Conservation (phyloP, 805 yeast genomes). For the Kuraishia hungarica region DNA sequence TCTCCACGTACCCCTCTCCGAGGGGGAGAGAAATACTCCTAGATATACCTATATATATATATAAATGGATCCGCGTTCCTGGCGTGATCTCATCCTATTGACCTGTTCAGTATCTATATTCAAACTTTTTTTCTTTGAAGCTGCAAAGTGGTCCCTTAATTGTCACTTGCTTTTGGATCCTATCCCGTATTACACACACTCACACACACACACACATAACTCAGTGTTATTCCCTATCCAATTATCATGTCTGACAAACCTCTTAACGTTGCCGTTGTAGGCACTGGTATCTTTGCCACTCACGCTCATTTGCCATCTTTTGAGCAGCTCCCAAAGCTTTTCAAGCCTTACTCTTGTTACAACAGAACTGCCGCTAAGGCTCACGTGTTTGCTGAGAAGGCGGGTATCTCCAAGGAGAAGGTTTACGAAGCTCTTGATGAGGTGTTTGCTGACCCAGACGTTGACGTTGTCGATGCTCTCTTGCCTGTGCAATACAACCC, state of each 20-base stretch:
- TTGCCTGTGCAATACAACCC: constrained; percentile 83
- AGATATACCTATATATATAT: too few relatives aligned
- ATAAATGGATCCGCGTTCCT: background rate
- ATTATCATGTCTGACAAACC: constrained; percentile 3
- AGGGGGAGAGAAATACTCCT: background rate
- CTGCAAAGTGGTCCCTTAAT: background rate
- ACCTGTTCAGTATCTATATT: too few relatives aligned
- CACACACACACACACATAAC: too few relatives aligned
- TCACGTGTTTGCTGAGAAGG: constrained; percentile 59
- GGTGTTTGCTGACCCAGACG: constrained; percentile 54
- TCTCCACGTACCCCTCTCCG: background rate
- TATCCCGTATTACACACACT: background rate
- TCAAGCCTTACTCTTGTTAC: constrained; percentile 60
- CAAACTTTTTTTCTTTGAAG: too few relatives aligned
- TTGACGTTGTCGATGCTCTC: constrained; percentile 76
- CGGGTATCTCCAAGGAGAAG: constrained; percentile 38
- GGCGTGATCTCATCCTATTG: background rate
- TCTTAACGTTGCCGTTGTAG: constrained; percentile 57
- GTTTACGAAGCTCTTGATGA: constrained; percentile 56
- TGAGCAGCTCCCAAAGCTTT: constrained; percentile 36
- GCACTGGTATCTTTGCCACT: constrained; percentile 85
- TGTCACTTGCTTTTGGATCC: background rate
- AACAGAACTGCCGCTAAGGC: constrained; percentile 87
- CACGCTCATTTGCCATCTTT: constrained; percentile 76
- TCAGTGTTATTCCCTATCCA: background rate